Evolutionary conservation across 2,329 filamentous ascomycete genomes (phyloP), one percentile per base, ranked within the genome.

Genomic region (Knoxdaviesia capensis): DNA sequence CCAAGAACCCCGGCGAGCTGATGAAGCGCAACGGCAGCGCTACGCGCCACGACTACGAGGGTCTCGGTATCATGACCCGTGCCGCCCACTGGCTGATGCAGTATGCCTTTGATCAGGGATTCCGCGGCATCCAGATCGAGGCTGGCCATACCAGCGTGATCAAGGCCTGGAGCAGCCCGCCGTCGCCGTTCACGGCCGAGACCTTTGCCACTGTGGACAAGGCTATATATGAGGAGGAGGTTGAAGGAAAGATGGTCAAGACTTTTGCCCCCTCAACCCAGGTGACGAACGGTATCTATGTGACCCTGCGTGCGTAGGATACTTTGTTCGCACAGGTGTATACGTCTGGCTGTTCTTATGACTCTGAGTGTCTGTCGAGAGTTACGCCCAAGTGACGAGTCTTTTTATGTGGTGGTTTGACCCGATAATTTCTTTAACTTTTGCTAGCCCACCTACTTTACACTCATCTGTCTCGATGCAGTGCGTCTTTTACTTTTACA

Each of bases 31-130:
- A 47, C 40, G 51, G 47, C 6, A 56, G 53, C 11, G 45, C 47
- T 36, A 55, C 54, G n/a, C 45, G 50, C 34, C 36, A 33, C 5
- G 51, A 52, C 9, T 51, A 55, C 40, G 51, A 53, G 39, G 51
- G 54, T 6, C 41, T 43, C 30, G 49, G 50, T 7, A 20, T 54
- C 8, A 54, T 56, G 47, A 50, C 47, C 35, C 34, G 31, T 5
- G 34, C 50, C 36, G 53, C 53, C n/a, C 46, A 46, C 11, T 42
- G 43, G 31, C 42, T 52, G 39, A 51, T 56, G 53, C 43, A 40
- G 8, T 43, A 47, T 5, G 44, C 45, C 7, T 48, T 45, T 6
- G 43, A 29, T 10, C 41, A 43, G 34, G 52, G 54, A 6, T 56
- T 48, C 40, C 42, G 48, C 30, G 51, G 41, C 1, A 52, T 53